Evolutionary conservation across 139 green algal species (phyloP).

Genomic region (Volvox reticuliferus): DNA sequence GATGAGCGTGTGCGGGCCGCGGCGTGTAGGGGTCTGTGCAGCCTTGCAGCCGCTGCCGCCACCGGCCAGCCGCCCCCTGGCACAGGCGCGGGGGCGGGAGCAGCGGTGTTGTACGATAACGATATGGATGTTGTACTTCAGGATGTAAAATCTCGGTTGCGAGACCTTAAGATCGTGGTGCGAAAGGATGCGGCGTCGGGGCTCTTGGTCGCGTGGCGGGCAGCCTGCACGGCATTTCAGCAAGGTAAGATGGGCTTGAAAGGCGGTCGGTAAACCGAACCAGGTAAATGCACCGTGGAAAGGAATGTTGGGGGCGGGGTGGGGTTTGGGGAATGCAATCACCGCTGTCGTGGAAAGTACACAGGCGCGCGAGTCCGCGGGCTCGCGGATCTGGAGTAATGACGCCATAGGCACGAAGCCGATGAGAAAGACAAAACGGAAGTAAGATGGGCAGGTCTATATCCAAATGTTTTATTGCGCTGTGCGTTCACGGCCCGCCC

Average conservation of each 20-base stretch:
- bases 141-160: slow-evolving; percentile 63
- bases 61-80: neutral
- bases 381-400: no score
- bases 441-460: no score
- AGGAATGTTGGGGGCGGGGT: no score
- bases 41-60: neutral
- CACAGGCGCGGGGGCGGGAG: slow-evolving; percentile 26
- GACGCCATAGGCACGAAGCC: no score
- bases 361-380: no score
- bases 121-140: neutral
- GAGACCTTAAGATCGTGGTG: slow-evolving; percentile 79
- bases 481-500: no score
- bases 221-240: slow-evolving; percentile 43
- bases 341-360: no score
- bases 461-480: no score
- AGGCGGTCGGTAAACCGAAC: no score
- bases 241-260: slow-evolving; percentile 32
- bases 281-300: no score
- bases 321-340: no score
- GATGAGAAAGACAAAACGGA: no score
- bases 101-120: slow-evolving; percentile 13
- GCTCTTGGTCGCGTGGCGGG: slow-evolving; percentile 52
- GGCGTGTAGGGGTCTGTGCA: slow-evolving; percentile 57
- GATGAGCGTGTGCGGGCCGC: slow-evolving; percentile 78
- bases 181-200: slow-evolving; percentile 66